phyloP scores from a whole-genome alignment of 2,329 filamentous ascomycete species.

The Colletotrichum musae region DNA sequence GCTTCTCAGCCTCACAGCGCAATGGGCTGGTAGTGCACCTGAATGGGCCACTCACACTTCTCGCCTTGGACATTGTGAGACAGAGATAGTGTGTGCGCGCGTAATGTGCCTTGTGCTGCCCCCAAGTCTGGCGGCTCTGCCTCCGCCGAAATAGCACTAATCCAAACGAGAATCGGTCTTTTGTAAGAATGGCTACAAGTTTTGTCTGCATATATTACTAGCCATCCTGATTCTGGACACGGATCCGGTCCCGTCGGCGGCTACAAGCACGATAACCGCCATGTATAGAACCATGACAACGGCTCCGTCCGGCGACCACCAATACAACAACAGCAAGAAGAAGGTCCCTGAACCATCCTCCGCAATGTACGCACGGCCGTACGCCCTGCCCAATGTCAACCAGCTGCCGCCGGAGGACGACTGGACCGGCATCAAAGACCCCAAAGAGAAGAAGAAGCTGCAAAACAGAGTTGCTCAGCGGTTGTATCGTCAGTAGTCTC shows the following conservation, averaged over 20 bases:
- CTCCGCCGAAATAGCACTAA: too few species aligned
- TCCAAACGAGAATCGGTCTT: background rate
- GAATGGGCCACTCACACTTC: too few species aligned
- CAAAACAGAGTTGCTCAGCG: slow-evolving; percentile 51
- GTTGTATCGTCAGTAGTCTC: slow-evolving; percentile 49
- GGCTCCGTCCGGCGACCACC: background rate
- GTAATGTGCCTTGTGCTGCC: too few species aligned
- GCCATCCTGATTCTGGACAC: background rate
- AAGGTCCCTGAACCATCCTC: background rate
- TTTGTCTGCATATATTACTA: slow-evolving; percentile 1
- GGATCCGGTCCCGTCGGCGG: too few species aligned
- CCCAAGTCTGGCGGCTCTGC: too few species aligned
- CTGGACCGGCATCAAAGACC: slow-evolving; percentile 49
- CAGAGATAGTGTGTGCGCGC: too few species aligned
- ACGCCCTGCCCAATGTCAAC: slow-evolving; percentile 23
- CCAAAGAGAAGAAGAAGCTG: slow-evolving; percentile 51
- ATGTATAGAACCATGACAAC: background rate
- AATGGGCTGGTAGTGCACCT: too few species aligned
- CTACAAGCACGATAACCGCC: background rate
- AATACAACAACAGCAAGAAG: too few species aligned
- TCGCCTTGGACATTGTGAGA: too few species aligned
- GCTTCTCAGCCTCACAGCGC: too few species aligned
- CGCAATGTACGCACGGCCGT: background rate
- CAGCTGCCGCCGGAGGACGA: slow-evolving; percentile 46
- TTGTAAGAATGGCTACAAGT: background rate